Base-by-base conservation (phyloP, 371 early-diverging fungal species). In the Rhizopus delemar region DNA sequence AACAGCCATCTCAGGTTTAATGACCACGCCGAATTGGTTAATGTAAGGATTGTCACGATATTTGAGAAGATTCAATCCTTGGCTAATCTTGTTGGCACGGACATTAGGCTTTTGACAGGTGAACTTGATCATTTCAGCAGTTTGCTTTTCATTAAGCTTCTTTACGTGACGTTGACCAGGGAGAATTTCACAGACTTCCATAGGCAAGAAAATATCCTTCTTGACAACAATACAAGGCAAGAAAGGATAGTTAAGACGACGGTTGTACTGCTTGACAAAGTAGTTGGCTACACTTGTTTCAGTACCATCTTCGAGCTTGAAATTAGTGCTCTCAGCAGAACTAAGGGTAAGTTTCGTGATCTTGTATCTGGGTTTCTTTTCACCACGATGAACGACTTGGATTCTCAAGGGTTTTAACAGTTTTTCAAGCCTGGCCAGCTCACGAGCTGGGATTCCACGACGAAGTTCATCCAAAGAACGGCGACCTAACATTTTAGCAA, bases 41-140 rank as follows among this genome's bases (percentile, higher is more conserved):
- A 88, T 57, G 58, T 84, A 81, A 3, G 78, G 75, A 64, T 85
- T 85, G 28, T 68, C 57, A 13, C 71, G 64, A 63, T 85, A 82
- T 36, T 80, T 63, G 16, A 89, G 65, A 2, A 74, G 60, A 16
- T 64, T 51, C 13, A 84, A 46, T 11, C 80, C 83, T 28, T 82
- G 72, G 33, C 60, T 71, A 59, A 91, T 90, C 56, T 76, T 82
- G 49, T 83, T 75, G 46, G 80, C 75, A 38, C 90, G 84, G 55
- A 84, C 71, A 46, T 82, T 70, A 1, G 96, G 97, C 33, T 83
- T 81, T 60, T 88, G 87, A 64, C 92, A 89, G 0, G 94, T 90
- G 66, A 93, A 91, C 62, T 85, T 90, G 72, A 97, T 93, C 93
- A 96, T 94, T 53, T 93, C 92, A 0, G 93, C 88, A 0, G 95